Evolutionary conservation across 768 basidiomycete genomes (phyloP).

Genomic region (Mycena indigotica): DNA sequence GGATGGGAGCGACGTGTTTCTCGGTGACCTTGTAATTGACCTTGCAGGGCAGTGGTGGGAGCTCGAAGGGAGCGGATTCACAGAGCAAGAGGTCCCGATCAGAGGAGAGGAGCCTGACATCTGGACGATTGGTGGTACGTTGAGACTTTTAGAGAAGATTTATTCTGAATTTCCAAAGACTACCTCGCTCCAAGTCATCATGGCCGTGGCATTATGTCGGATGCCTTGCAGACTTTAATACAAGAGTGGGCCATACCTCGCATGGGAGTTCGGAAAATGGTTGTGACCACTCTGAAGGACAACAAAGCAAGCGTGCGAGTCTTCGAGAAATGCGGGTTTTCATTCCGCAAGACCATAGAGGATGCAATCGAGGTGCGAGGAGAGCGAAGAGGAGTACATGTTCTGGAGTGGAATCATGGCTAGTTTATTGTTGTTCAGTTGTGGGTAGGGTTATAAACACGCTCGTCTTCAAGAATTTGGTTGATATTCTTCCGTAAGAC

Average conservation of each 20-base stretch:
- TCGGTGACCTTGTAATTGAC: conserved; percentile 47
- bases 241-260: conserved; percentile 63
- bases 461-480: no score
- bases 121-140: conserved; percentile 64
- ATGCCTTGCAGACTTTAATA: conserved; percentile 56
- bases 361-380: conserved; percentile 42
- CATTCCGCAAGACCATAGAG: conserved; percentile 38
- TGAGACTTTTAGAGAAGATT: not conserved
- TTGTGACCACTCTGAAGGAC: conserved; percentile 47
- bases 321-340: conserved; percentile 71
- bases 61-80: conserved; percentile 31
- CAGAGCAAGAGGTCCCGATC: conserved; percentile 38
- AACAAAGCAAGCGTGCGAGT: conserved; percentile 66
- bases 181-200: conserved; percentile 64
- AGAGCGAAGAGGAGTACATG: conserved; percentile 36
- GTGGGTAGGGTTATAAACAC: no score
- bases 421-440: no score
- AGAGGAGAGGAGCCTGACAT: conserved; percentile 53
- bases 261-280: conserved; percentile 57
- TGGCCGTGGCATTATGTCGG: conserved; percentile 72
- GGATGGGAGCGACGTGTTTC: conserved; percentile 52
- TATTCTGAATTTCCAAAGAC: conserved; percentile 39
- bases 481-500: no score
- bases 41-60: conserved; percentile 33
- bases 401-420: conserved; percentile 42